Base-by-base conservation (phyloP, 2,329 filamentous ascomycete genomes). In the Zasmidium angulare region DNA sequence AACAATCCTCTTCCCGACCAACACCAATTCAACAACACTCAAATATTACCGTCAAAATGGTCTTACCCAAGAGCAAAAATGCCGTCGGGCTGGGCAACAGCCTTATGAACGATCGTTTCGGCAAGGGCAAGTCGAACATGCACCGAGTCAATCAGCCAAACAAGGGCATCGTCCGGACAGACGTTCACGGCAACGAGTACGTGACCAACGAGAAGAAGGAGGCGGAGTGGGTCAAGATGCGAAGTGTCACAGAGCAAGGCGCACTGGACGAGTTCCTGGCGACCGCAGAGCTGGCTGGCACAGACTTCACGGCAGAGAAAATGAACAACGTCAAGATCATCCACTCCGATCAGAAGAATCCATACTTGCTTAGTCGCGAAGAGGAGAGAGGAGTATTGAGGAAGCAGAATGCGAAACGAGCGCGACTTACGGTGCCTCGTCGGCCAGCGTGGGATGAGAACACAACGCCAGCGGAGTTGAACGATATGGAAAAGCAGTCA, bases 321-420 rank as follows among this genome's bases (percentile, higher is more conserved):
- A 90, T 96, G 86, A 98, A 93, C 79, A 98, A 96, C 73, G 90
- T 98, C 77, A 97, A 97, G 81, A 97, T 99, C 74, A 97, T 99
- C 68, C 95, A 99, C 75, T 89, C 88, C 66, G 92, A 97, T 75
- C 93, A 97, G 78, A 91, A 89, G 79, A 99, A 99, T 75, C 95
- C 95, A 0, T 99, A 93, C 69, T 81, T 99, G 3, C 82, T 99
- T 19, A 93, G 91, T 0, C 86, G 89, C 0, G 84, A 87, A 23
- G 93, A 99, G 74, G 93, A 99, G 81, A 83, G 87, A 68, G 85
- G 84, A 10, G 83, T 90, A 20, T 78, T 91, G 53, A 86, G 85
- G 69, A 97, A 96, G 78, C 93, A 98, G 69, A 87, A 87, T 71
- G 84, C 88, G 72, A 93, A 97, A 79, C 89, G 82, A 74, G 84